Conservation (phyloP, 768 basidiomycete species). For the Neoboletus subvelutipes region DNA sequence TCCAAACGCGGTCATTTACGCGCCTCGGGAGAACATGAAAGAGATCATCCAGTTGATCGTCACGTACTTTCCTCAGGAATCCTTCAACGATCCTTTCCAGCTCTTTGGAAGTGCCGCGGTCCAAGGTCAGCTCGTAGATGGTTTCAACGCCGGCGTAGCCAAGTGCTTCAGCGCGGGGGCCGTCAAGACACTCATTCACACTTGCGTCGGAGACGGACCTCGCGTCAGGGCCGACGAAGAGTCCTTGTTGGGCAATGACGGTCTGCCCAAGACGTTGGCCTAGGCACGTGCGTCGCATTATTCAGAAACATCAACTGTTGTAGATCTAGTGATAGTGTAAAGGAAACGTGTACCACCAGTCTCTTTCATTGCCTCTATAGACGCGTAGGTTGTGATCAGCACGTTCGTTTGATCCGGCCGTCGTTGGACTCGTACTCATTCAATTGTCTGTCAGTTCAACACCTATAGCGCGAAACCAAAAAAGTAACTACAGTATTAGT, state of each 20-base stretch:
- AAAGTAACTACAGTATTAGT: too few species aligned
- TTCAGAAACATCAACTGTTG: not conserved
- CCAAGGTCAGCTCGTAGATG: slow-evolving; percentile 54
- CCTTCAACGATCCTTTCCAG: slow-evolving; percentile 75
- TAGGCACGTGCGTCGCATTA: slow-evolving; percentile 14
- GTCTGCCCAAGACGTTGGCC: slow-evolving; percentile 62
- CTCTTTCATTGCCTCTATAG: not conserved
- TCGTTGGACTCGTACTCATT: not conserved
- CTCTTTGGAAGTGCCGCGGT: slow-evolving; percentile 50
- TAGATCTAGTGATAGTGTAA: slow-evolving; percentile 1
- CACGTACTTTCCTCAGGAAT: slow-evolving; percentile 82
- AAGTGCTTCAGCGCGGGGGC: slow-evolving; percentile 71
- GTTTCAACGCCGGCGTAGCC: slow-evolving; percentile 79
- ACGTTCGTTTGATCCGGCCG: not conserved
- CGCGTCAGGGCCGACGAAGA: slow-evolving; percentile 63
- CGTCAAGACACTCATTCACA: slow-evolving; percentile 90
- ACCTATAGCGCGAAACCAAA: too few species aligned
- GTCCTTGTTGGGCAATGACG: slow-evolving; percentile 63
- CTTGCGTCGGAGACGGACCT: slow-evolving; percentile 90
- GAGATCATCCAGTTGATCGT: slow-evolving; percentile 76
- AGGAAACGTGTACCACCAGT: slow-evolving; percentile 6
- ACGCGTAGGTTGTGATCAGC: not conserved
- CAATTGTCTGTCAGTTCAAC: not conserved
- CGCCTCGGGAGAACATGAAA: slow-evolving; percentile 70
- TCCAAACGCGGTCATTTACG: slow-evolving; percentile 97